Evolutionary conservation across 805 yeast species (phyloP).

Genomic region (Cyberlindnera lachancei): DNA sequence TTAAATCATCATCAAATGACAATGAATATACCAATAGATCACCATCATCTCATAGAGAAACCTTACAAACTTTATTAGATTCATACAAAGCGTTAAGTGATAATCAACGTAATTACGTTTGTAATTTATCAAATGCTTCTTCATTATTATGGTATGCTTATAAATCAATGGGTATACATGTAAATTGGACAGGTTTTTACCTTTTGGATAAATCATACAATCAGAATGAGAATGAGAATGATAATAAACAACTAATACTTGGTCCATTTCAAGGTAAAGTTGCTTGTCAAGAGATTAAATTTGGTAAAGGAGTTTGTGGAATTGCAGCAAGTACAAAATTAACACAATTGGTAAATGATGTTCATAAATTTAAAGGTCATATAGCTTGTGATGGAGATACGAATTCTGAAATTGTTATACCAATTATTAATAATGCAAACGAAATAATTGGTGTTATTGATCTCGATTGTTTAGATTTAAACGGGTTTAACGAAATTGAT

Average conservation of each 20-base stretch:
- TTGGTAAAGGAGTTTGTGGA: conserved; percentile 92
- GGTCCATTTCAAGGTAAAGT: conserved; percentile 98
- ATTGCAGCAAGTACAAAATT: conserved; percentile 51
- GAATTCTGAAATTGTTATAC: conserved; percentile 88
- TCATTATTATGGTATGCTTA: conserved; percentile 87
- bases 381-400: conserved; percentile 98
- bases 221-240: too few relatives aligned
- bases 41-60: conserved; percentile 36
- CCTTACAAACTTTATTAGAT: conserved; percentile 47
- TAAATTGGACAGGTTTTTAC: conserved; percentile 95
- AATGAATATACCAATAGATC: conserved; percentile 66
- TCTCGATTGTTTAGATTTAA: conserved; percentile 60
- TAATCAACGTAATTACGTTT: conserved; percentile 76
- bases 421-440: conserved; percentile 45
- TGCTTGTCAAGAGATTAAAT: conserved; percentile 77
- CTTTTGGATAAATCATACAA: conserved; percentile 35
- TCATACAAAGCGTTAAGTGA: conserved; percentile 59
- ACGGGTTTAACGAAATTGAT: conserved; percentile 68
- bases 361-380: conserved; percentile 77
- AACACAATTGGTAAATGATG: conserved; percentile 77
- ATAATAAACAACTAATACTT: conserved; percentile 44
- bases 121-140: conserved; percentile 80
- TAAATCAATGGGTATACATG: conserved; percentile 44
- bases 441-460: conserved; percentile 71
- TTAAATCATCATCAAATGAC: too few relatives aligned